A percentile compares a stretch with the other conserved stretches of the same genome.
These are phyloP conservation scores for Lasiosphaeriaceae sp. DNA, from an alignment of 495 filamentous ascomycete species.

Conservation along the genomic window DNA sequence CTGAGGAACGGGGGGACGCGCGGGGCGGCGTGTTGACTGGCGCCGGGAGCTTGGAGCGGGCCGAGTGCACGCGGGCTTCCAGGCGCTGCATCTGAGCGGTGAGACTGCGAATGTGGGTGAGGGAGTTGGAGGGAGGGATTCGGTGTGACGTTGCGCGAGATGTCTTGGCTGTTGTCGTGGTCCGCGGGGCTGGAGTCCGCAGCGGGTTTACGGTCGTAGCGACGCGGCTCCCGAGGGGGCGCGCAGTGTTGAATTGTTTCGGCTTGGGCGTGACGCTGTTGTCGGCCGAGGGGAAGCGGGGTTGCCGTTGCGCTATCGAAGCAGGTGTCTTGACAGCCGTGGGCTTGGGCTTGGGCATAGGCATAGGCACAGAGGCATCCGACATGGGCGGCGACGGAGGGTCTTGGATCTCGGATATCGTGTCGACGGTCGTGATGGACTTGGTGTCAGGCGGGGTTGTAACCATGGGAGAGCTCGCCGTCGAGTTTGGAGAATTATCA, in stretches of 20 bases:
- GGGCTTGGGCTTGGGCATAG: slow-evolving; percentile 11
- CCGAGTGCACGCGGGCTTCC: slow-evolving; percentile 90
- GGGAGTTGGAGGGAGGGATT: slow-evolving; percentile 75
- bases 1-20: slow-evolving; percentile 62
- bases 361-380: slow-evolving; percentile 58
- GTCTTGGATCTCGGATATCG: slow-evolving; percentile 41
- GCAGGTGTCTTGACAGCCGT: slow-evolving; percentile 24
- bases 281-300: slow-evolving; percentile 45
- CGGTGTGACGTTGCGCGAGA: slow-evolving; percentile 35
- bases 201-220: slow-evolving; percentile 27
- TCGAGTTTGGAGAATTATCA: slow-evolving; percentile 55
- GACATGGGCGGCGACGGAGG: slow-evolving; percentile 67
- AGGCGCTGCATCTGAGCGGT: slow-evolving; percentile 96
- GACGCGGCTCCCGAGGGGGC: slow-evolving; percentile 30
- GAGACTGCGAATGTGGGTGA: slow-evolving; percentile 87
- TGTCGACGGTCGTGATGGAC: slow-evolving; percentile 43
- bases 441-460: slow-evolving; percentile 67
- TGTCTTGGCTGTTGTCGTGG: slow-evolving; percentile 17
- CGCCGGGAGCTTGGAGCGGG: slow-evolving; percentile 83
- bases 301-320: slow-evolving; percentile 30
- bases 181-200: slow-evolving; percentile 29
- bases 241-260: slow-evolving; percentile 25
- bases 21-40: slow-evolving; percentile 78
- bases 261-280: slow-evolving; percentile 50
- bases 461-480: slow-evolving; percentile 69